A percentile compares a stretch with the other conserved stretches of the same genome.
phyloP scores from a whole-genome alignment of 2,329 filamentous ascomycete species.

The Diaporthe helianthi region DNA sequence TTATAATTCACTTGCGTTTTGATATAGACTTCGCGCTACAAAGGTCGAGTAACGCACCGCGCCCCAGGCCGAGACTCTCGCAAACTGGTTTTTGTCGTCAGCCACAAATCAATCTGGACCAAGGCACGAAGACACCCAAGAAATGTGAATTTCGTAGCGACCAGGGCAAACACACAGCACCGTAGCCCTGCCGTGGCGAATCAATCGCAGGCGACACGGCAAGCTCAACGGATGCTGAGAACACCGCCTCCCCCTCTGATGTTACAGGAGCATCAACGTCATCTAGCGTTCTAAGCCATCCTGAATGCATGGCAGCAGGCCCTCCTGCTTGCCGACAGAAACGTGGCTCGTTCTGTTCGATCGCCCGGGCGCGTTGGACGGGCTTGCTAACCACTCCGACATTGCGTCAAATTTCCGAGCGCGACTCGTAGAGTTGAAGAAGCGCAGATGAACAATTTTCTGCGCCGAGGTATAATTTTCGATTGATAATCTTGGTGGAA shows the following conservation, averaged over 20 bases:
- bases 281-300: neutral
- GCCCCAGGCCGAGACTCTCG: neutral
- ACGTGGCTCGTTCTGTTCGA: neutral
- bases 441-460: neutral
- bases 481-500: neutral
- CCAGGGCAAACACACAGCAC: neutral
- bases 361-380: neutral
- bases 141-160: neutral
- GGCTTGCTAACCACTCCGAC: neutral
- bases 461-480: neutral
- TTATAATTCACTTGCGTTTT: neutral
- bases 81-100: neutral
- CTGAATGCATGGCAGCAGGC: neutral
- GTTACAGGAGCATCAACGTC: neutral
- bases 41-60: neutral
- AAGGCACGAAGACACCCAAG: neutral
- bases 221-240: neutral
- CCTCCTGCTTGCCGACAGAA: neutral
- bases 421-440: constrained; percentile 1
- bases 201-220: neutral
- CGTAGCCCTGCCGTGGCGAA: neutral
- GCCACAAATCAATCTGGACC: neutral
- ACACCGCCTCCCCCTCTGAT: constrained; percentile 3
- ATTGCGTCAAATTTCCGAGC: constrained; percentile 9
- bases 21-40: neutral